Percentiles rank a stretch among this genome's conserved stretches.
Conservation (phyloP, 768 basidiomycete genomes). For the Rhizopogon rudus region DNA sequence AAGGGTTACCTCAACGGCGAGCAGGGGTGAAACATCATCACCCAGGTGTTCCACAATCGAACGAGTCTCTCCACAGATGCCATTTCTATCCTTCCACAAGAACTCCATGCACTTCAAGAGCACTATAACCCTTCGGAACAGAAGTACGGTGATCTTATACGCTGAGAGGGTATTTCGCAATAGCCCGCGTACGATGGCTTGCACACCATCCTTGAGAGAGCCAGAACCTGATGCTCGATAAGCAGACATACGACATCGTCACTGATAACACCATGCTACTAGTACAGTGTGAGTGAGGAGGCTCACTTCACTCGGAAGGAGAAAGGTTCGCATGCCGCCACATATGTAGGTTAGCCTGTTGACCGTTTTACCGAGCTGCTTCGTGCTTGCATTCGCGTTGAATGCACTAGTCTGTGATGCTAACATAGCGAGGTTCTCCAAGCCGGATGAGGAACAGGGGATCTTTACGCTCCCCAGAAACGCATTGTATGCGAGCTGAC, state of each 20-base stretch:
- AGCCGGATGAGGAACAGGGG: slow-evolving; percentile 33
- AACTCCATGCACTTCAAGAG: slow-evolving; percentile 52
- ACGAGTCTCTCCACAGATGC: slow-evolving; percentile 23
- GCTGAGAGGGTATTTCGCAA: too few species aligned
- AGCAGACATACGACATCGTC: slow-evolving; percentile 44
- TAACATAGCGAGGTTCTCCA: background rate
- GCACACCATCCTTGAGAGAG: slow-evolving; percentile 57
- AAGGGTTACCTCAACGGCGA: slow-evolving; percentile 33
- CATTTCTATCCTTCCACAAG: too few species aligned
- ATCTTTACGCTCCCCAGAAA: slow-evolving; percentile 45
- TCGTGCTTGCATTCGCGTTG: slow-evolving; percentile 37
- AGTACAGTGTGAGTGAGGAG: background rate
- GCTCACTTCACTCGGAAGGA: slow-evolving; percentile 38
- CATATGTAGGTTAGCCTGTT: slow-evolving; percentile 60
- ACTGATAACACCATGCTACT: background rate
- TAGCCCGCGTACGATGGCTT: slow-evolving; percentile 34
- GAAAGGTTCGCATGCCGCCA: slow-evolving; percentile 60
- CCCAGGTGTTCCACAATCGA: slow-evolving; percentile 32
- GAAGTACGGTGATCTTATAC: slow-evolving; percentile 45
- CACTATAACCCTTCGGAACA: slow-evolving; percentile 55
- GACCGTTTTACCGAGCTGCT: slow-evolving; percentile 54
- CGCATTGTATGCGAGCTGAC: slow-evolving; percentile 56
- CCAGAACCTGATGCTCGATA: slow-evolving; percentile 56
- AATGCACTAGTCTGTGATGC: background rate
- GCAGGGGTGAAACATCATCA: slow-evolving; percentile 36